Percentiles rank a stretch among this genome's conserved stretches.
Evolutionary conservation across 2,329 filamentous ascomycete genomes (phyloP).

Genomic region (Teratosphaeria gauchensis): DNA sequence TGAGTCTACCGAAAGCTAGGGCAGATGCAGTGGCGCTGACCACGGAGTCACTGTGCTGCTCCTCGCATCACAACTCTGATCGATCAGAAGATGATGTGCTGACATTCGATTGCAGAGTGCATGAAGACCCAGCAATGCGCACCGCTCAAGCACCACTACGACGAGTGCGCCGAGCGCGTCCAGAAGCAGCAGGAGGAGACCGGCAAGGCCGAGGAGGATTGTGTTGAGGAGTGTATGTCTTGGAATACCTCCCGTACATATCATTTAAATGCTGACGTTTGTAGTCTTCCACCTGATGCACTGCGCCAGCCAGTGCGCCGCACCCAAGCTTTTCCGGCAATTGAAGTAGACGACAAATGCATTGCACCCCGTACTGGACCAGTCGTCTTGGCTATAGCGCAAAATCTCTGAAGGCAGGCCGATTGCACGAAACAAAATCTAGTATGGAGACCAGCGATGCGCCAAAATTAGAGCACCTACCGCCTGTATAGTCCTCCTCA

Average conservation of each 20-base stretch:
- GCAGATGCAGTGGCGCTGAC: not conserved
- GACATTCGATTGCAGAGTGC: conserved; percentile 60
- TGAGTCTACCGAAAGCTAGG: conserved; percentile 40
- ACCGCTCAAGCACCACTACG: conserved; percentile 91
- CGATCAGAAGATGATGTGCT: not conserved
- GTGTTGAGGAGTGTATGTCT: conserved; percentile 94
- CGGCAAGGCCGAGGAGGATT: conserved; percentile 79
- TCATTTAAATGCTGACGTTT: not conserved
- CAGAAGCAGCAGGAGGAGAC: conserved; percentile 61
- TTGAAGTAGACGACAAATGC: conserved; percentile 59
- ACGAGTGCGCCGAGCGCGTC: conserved; percentile 95
- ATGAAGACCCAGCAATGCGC: conserved; percentile 75
- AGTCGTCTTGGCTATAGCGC: not conserved
- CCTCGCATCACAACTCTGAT: not conserved
- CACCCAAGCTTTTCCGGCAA: conserved; percentile 86
- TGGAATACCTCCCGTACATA: not conserved
- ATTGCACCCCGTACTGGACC: not conserved
- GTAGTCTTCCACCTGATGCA: conserved; percentile 97
- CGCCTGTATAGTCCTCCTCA: conserved; percentile 26
- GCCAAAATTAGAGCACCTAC: not conserved
- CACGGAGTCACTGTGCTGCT: not conserved
- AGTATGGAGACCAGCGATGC: conserved; percentile 2
- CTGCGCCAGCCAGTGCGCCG: conserved; percentile 86
- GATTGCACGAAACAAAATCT: not conserved
- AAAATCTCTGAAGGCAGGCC: not conserved